Base-by-base conservation (phyloP, 1,284 basidiomycete genomes). In the Austropuccinia psidii region DNA sequence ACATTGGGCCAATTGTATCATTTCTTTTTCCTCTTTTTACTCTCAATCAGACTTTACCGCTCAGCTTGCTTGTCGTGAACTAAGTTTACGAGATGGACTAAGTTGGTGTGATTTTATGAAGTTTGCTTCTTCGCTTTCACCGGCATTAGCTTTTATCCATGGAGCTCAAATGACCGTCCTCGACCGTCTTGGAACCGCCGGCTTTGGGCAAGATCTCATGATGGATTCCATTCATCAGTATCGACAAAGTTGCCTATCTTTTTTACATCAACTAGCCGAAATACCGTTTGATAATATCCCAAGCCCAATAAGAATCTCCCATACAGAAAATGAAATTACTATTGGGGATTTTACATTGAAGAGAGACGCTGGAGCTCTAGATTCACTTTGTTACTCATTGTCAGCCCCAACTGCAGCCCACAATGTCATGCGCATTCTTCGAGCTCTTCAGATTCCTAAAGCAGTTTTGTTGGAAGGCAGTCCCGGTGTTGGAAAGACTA, bases 401-500 rank as follows among this genome's bases (percentile, higher is more conserved):
- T 84, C 88, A 60, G 94, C 93, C 0, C 91, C 91, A 0, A 98
- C 96, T 0, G 90, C 94, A 8, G 86, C 86, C 29, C 85, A 89
- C 75, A 99, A 99, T 81, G 89, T 90, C 17, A 87, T 93, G 85
- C 88, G 95, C 39, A 88, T 98, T 3, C 83, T 94, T 21, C 87
- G 96, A 73, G 96, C 93, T 6, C 90, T 90, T 75, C 93, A 97
- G 80, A 85, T 98, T 0, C 81, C 84, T 7, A 98, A 98, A 81
- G 92, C 96, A 0, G 90, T 99, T 67, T 84, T 99, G 35, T 85
- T 99, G 2, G 96, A 99, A 81, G 96, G 96, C 1, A 97, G 93
- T 80, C 97, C 97, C 4, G 96, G 96, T 2, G 96, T 98, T n/a
- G 96, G 97, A 5, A 99, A 99, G 83, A 99, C 97, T 0, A 96